A percentile compares a stretch with the other conserved stretches of the same genome.
Evolutionary conservation across 768 basidiomycete genomes (phyloP).

Genomic region (Panaeolus cyanescens): DNA sequence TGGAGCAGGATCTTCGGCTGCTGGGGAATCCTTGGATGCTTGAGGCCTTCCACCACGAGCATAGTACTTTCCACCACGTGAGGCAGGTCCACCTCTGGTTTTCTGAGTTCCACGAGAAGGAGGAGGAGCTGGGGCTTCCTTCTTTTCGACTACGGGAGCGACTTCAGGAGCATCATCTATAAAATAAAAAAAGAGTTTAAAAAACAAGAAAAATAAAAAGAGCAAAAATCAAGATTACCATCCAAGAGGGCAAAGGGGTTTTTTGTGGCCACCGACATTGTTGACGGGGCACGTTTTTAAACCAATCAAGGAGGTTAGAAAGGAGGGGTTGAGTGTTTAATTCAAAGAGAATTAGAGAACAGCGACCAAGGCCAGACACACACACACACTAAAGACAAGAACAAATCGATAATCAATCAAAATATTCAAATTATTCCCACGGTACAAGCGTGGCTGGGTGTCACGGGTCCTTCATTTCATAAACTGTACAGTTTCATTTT

Average conservation of each 20-base stretch:
- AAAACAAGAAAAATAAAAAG: conserved; percentile 14
- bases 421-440: conserved; percentile 7
- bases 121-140: conserved; percentile 43
- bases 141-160: conserved; percentile 21
- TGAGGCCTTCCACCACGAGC: conserved; percentile 54
- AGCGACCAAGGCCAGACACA: too few relatives aligned
- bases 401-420: conserved; percentile 2
- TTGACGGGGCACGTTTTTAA: conserved; percentile 62
- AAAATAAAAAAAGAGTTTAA: conserved; percentile 14
- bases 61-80: conserved; percentile 63
- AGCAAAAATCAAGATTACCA: conserved; percentile 50
- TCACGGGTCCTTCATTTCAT: conserved; percentile 43
- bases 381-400: too few relatives aligned
- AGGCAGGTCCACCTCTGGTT: conserved; percentile 26
- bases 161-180: conserved; percentile 52
- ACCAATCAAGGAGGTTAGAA: conserved; percentile 28
- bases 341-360: conserved; percentile 13
- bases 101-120: conserved; percentile 50
- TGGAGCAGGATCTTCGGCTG: conserved; percentile 30
- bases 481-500: conserved; percentile 49
- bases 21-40: conserved; percentile 34
- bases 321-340: conserved; percentile 15
- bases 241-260: conserved; percentile 86
- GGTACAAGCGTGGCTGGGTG: conserved; percentile 16
- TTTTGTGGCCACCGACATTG: conserved; percentile 89